Conservation (phyloP, 441 rosid genomes). For the Bruguiera hainesii region DNA sequence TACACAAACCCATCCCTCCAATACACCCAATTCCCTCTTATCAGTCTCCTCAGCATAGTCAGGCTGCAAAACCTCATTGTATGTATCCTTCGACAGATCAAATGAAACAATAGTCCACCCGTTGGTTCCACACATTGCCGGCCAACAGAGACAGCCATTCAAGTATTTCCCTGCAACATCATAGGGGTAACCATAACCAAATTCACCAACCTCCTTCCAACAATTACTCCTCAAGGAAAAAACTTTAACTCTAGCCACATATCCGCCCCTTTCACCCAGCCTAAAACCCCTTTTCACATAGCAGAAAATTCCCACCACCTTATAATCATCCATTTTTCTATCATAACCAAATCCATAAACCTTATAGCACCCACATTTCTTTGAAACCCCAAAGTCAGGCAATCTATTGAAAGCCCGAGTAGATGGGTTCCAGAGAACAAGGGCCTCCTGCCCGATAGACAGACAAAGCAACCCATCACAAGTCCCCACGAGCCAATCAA, state of each 20-base stretch:
- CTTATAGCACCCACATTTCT: constrained; percentile 4
- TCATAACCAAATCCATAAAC: constrained; percentile 25
- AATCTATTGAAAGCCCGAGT: constrained; percentile 6
- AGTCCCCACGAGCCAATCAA: constrained; percentile 21
- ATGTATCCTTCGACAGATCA: constrained; percentile 18
- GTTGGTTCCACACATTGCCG: background rate
- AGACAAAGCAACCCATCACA: constrained; percentile 23
- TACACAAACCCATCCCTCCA: constrained; percentile 22
- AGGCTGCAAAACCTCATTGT: constrained; percentile 22
- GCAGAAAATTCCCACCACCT: constrained; percentile 19
- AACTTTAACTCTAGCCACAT: constrained; percentile 8
- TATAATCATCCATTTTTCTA: constrained; percentile 18
- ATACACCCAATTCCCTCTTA: constrained; percentile 8
- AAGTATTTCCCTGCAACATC: constrained; percentile 17
- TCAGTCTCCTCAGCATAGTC: constrained; percentile 1
- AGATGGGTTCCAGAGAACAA: constrained; percentile 20
- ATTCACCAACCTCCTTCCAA: constrained; percentile 21
- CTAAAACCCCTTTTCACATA: background rate
- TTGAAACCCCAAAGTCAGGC: constrained; percentile 10
- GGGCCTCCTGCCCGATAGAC: background rate
- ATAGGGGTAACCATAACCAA: constrained; percentile 12
- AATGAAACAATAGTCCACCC: constrained; percentile 4
- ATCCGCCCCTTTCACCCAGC: background rate
- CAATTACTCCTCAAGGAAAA: background rate
- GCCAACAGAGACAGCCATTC: constrained; percentile 20